Conservation (phyloP, 805 yeast species). For the Pichia cabralensis region DNA sequence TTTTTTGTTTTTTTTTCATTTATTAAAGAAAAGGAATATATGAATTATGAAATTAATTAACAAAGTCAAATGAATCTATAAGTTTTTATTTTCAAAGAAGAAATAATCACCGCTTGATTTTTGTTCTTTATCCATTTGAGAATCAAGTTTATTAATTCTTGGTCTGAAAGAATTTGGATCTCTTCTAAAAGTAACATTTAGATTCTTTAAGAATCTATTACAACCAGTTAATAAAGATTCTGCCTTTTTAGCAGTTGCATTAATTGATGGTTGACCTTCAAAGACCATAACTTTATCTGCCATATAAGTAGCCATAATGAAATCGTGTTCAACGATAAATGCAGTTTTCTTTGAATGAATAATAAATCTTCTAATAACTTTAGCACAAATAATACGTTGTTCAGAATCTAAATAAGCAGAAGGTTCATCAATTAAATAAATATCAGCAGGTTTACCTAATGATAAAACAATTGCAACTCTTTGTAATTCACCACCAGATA, state of each 20-base stretch:
- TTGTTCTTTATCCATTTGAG: conserved; percentile 99
- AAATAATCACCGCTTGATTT: conserved; percentile 87
- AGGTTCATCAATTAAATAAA: conserved; percentile 96
- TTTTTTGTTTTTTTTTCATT: too few species aligned
- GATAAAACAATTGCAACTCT: conserved; percentile 97
- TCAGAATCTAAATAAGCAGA: conserved; percentile 98
- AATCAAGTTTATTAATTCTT: conserved; percentile 93
- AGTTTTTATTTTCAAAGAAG: conserved; percentile 70
- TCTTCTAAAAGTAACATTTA: conserved; percentile 97
- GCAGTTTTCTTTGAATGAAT: conserved; percentile 97
- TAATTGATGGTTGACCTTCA: conserved; percentile 86
- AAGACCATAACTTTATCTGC: conserved; percentile 98
- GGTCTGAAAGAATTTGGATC: conserved; percentile 98
- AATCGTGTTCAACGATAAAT: conserved; percentile 99
- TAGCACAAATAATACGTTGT: conserved; percentile 98
- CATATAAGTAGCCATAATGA: conserved; percentile 98
- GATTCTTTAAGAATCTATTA: conserved; percentile 91
- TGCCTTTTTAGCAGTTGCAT: conserved; percentile 80
- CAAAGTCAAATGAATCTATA: too few species aligned
- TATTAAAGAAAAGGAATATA: too few species aligned
- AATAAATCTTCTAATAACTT: conserved; percentile 94
- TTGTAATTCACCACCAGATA: conserved; percentile 99
- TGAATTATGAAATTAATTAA: too few species aligned
- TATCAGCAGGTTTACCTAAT: conserved; percentile 90
- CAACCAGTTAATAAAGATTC: conserved; percentile 95